Percentiles rank a stretch among this genome's conserved stretches.
phyloP scores from a whole-genome alignment of 1,284 basidiomycete species.

The Vanrija sp. region DNA sequence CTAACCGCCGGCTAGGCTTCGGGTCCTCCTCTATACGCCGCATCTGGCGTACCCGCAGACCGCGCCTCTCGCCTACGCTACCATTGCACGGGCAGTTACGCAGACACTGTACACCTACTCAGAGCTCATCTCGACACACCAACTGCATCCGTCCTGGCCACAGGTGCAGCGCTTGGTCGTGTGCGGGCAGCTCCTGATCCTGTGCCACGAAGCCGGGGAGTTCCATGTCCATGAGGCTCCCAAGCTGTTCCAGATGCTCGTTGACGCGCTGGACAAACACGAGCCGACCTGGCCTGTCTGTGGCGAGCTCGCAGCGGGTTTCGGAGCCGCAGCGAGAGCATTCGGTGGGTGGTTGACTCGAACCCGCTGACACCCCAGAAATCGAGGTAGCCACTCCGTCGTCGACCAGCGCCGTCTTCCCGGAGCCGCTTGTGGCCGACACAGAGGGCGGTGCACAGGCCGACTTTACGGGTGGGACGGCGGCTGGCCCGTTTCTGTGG shows the following conservation, averaged over 20 bases:
- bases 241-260: conserved; percentile 14
- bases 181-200: conserved; percentile 23
- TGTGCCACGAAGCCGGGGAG: conserved; percentile 18
- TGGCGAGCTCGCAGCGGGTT: conserved; percentile 8
- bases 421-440: too few species aligned
- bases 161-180: conserved; percentile 19
- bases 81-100: conserved; percentile 14
- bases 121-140: conserved; percentile 12
- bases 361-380: neutral
- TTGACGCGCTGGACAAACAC: conserved; percentile 14
- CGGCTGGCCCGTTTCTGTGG: too few species aligned
- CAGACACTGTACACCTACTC: conserved; percentile 23
- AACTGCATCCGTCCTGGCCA: conserved; percentile 24
- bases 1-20: conserved; percentile 13
- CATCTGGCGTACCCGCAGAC: conserved; percentile 6
- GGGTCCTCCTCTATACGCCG: conserved; percentile 23
- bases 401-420: too few species aligned
- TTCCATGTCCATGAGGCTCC: conserved; percentile 15
- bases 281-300: conserved; percentile 11
- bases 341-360: conserved; percentile 8
- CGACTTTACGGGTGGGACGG: too few species aligned
- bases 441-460: too few species aligned
- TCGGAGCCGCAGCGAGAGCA: conserved; percentile 5
- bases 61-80: conserved; percentile 10
- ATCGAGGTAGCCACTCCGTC: neutral